These are phyloP conservation scores for Aspergillus aculeatus DNA, from an alignment of 2,329 filamentous ascomycete species.

Conservation along the genomic window DNA sequence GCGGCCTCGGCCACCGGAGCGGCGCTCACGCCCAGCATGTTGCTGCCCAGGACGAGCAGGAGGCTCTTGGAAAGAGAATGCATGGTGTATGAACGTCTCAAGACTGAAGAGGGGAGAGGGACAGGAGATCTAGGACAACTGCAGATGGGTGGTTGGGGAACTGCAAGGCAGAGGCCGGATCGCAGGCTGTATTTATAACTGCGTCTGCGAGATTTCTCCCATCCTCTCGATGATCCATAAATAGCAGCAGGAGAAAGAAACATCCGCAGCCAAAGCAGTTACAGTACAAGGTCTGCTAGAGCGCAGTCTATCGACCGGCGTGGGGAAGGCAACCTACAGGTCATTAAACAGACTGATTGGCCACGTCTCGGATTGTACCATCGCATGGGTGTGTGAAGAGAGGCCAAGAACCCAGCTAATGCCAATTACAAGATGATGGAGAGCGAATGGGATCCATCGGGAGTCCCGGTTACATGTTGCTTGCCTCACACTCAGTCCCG, in stretches of 20 bases:
- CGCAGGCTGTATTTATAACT: conserved; percentile 4
- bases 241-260: not conserved
- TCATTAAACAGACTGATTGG: not conserved
- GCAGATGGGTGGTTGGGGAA: not conserved
- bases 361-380: conserved; percentile 9
- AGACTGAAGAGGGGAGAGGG: not conserved
- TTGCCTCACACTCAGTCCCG: not conserved
- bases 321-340: no score
- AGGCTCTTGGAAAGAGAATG: conserved; percentile 3
- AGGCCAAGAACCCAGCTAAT: not conserved
- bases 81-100: not conserved
- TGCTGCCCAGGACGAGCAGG: conserved; percentile 14
- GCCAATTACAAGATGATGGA: not conserved
- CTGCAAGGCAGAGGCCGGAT: not conserved
- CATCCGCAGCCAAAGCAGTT: not conserved
- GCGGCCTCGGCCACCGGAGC: conserved; percentile 7
- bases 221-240: not conserved
- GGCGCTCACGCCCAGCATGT: conserved; percentile 13
- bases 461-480: not conserved
- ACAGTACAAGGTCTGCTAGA: not conserved
- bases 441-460: not conserved
- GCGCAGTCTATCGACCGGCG: no score
- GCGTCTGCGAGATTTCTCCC: not conserved
- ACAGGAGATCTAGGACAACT: not conserved
- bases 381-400: not conserved